Percentiles rank a stretch among this genome's conserved stretches.
phyloP scores from a whole-genome alignment of 257 asterid species.

The Gentiana macrophylla region DNA sequence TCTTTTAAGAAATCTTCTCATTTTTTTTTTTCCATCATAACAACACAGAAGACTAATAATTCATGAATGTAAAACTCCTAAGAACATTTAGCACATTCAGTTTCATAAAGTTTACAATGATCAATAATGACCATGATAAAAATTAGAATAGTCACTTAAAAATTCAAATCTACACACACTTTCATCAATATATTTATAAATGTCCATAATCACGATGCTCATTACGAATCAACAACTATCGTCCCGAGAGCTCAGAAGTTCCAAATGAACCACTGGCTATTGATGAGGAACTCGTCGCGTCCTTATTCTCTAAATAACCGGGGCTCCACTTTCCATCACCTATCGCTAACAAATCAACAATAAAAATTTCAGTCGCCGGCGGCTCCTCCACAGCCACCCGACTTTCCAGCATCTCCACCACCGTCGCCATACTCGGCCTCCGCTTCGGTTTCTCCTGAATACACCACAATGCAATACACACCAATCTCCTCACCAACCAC shows the following conservation, averaged over 20 bases:
- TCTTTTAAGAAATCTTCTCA: too few species aligned
- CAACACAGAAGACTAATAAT: too few species aligned
- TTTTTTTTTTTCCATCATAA: too few species aligned
- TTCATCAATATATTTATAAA: too few species aligned
- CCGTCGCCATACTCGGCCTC: slow-evolving; percentile 59
- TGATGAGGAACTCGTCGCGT: slow-evolving; percentile 21
- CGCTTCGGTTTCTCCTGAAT: slow-evolving; percentile 55
- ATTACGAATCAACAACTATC: slow-evolving; percentile 7
- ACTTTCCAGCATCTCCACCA: slow-evolving; percentile 81
- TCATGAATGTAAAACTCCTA: too few species aligned
- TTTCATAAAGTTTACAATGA: too few species aligned
- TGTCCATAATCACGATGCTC: too few species aligned
- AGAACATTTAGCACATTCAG: too few species aligned
- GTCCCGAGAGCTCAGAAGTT: slow-evolving; percentile 37
- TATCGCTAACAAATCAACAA: slow-evolving; percentile 34
- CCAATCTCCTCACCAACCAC: slow-evolving; percentile 37
- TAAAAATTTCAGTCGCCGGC: slow-evolving; percentile 35
- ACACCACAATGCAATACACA: slow-evolving; percentile 57
- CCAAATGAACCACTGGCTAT: slow-evolving; percentile 26
- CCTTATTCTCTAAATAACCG: slow-evolving; percentile 5
- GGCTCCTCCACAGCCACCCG: slow-evolving; percentile 43
- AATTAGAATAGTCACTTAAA: too few species aligned
- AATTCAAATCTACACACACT: too few species aligned
- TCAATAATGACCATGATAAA: too few species aligned
- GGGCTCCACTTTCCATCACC: slow-evolving; percentile 13